Evolutionary conservation across 2,329 filamentous ascomycete genomes (phyloP).

Genomic region (Sporothrix curviconia): DNA sequence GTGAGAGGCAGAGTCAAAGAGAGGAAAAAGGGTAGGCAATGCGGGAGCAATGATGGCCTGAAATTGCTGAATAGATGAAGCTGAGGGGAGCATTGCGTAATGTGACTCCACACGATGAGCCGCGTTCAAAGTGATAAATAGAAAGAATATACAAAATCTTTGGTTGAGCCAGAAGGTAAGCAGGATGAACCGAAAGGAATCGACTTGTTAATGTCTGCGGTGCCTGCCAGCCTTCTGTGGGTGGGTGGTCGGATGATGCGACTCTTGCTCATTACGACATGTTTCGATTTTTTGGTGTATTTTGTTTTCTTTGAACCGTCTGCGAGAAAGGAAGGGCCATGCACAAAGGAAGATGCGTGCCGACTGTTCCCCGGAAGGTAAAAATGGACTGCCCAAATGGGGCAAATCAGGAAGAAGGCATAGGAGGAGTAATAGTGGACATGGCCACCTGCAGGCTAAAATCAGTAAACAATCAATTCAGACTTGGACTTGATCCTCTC

Average conservation of each 20-base stretch:
- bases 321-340: no score
- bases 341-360: no score
- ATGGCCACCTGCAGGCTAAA: not conserved
- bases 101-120: conserved; percentile 4
- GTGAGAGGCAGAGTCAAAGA: not conserved
- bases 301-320: no score
- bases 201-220: not conserved
- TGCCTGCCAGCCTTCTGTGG: not conserved
- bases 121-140: not conserved
- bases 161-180: not conserved
- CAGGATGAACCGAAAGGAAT: not conserved
- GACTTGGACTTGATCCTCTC: not conserved
- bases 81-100: conserved; percentile 9
- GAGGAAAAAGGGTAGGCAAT: not conserved
- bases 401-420: not conserved
- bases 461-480: not conserved
- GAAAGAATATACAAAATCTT: no score
- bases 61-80: conserved; percentile 6
- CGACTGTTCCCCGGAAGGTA: not conserved
- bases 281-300: not conserved
- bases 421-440: not conserved
- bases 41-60: no score
- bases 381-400: not conserved
- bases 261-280: not conserved
- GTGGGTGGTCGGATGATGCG: not conserved